Base-by-base conservation (phyloP, 768 basidiomycete species). In the Lactarius vividus region DNA sequence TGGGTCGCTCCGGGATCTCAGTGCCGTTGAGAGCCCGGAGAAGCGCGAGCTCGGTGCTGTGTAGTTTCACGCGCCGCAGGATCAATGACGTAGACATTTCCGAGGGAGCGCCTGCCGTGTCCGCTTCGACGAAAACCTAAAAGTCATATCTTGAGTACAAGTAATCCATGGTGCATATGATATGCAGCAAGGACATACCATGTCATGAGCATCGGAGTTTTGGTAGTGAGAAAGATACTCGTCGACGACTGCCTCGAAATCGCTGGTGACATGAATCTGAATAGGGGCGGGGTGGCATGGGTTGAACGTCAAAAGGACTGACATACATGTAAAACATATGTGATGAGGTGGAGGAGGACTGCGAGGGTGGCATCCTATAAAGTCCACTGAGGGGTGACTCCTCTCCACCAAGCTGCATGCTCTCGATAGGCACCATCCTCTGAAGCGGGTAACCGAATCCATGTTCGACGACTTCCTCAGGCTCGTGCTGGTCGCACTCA, bases 1-100 rank as follows among this genome's bases (percentile, higher is more conserved):
- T 0, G 84, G 84, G 70, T 85, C 84, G 55, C 74, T 70, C 15
- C 84, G 79, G 79, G 6, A 76, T 71, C 42, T 80, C 79, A 23
- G 75, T 74, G 18, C 77, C 74, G 64, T 84, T 84, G 61, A 84
- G 77, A 16, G 79, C 75, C n/a, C 79, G 74, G 13, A 82, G 71
- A 13, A 85, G 67, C 31, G 75, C 67, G 8, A 82, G 72, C 66
- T 84, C 82, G n/a, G 54, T 16, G 49, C 66, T 55, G 49, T 64
- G 46, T 23, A 33, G 59, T 31, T 63, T 63, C 23, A 70, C 39
- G 46, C 69, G 61, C 8, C 66, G 56, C 13, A 70, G 28, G 20
- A 70, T 64, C 2, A 70, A 29, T 9, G 69, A 67, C 2, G 53
- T 46, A 8, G 53, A 40, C 18, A 28, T 52, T n/a, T 39, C 44